Evolutionary conservation across 1,284 basidiomycete genomes (phyloP).

Genomic region (Coniferiporia sulphurascens): DNA sequence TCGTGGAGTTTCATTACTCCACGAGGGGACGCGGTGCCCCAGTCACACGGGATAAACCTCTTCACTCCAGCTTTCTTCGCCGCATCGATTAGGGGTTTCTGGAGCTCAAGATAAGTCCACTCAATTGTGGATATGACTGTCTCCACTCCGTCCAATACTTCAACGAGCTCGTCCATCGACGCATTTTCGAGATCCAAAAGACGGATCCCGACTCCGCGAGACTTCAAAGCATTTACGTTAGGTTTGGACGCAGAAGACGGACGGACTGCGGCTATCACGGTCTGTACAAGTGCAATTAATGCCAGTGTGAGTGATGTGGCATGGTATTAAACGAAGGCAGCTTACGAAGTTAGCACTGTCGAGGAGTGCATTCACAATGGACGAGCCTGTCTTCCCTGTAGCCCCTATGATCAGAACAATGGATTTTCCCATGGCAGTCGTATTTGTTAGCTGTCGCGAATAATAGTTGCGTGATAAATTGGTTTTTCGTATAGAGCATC

Average conservation of each 20-base stretch:
- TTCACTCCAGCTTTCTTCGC: slow-evolving; percentile 16
- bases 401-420: not conserved
- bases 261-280: slow-evolving; percentile 10
- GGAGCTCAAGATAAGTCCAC: not conserved
- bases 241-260: slow-evolving; percentile 13
- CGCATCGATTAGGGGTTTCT: slow-evolving; percentile 12
- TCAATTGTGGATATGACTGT: slow-evolving; percentile 12
- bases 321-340: not conserved
- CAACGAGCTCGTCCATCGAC: slow-evolving; percentile 1
- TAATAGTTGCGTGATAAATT: too few relatives aligned
- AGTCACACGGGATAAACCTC: slow-evolving; percentile 17
- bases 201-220: slow-evolving; percentile 13
- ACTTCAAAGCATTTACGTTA: not conserved
- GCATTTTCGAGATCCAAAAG: slow-evolving; percentile 3
- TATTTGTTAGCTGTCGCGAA: too few relatives aligned
- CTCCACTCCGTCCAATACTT: slow-evolving; percentile 3
- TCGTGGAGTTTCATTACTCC: slow-evolving; percentile 7
- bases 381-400: not conserved
- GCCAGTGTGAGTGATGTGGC: too few relatives aligned
- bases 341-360: not conserved
- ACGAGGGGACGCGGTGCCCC: slow-evolving; percentile 11
- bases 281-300: not conserved
- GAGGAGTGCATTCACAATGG: not conserved
- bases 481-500: too few relatives aligned
- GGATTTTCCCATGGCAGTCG: too few relatives aligned